phyloP scores from a whole-genome alignment of 116 monocot genomes.

The Cymodocea nodosa region DNA sequence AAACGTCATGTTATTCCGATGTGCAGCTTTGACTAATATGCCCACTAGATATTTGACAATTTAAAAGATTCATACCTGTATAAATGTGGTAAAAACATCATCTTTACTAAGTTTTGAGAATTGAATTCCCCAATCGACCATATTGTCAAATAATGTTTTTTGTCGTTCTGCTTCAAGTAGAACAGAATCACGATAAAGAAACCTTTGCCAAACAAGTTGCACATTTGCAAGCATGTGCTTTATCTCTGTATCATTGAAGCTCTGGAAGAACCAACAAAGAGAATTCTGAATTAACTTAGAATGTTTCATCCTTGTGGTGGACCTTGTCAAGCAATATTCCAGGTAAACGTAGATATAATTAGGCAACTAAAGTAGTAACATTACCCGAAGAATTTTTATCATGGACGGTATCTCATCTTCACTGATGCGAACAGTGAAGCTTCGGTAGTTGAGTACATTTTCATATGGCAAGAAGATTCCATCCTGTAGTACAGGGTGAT shows the following conservation, averaged over 20 bases:
- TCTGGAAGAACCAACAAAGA: conserved; percentile 18
- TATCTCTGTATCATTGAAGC: conserved; percentile 51
- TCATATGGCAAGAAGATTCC: conserved; percentile 85
- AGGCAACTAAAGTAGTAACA: background rate
- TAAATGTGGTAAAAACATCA: conserved; percentile 83
- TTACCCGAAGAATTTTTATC: conserved; percentile 55
- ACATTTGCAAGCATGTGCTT: conserved; percentile 82
- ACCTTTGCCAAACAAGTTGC: conserved; percentile 59
- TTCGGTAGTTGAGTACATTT: conserved; percentile 65
- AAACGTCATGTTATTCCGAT: too few relatives aligned
- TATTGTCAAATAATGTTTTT: conserved; percentile 37
- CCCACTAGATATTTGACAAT: background rate
- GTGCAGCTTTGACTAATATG: too few relatives aligned
- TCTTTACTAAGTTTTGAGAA: conserved; percentile 65
- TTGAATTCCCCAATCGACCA: conserved; percentile 61
- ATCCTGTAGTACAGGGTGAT: conserved; percentile 27
- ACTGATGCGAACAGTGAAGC: conserved; percentile 60
- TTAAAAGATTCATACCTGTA: conserved; percentile 39
- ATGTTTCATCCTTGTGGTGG: background rate
- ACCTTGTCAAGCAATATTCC: background rate
- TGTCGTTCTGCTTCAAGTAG: conserved; percentile 82
- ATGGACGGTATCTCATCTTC: conserved; percentile 83
- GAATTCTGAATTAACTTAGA: too few relatives aligned
- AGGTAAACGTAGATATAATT: background rate
- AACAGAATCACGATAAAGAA: conserved; percentile 70